Evolutionary conservation across 257 asterid species (phyloP).

Genomic region (Ligustrum vulgare): DNA sequence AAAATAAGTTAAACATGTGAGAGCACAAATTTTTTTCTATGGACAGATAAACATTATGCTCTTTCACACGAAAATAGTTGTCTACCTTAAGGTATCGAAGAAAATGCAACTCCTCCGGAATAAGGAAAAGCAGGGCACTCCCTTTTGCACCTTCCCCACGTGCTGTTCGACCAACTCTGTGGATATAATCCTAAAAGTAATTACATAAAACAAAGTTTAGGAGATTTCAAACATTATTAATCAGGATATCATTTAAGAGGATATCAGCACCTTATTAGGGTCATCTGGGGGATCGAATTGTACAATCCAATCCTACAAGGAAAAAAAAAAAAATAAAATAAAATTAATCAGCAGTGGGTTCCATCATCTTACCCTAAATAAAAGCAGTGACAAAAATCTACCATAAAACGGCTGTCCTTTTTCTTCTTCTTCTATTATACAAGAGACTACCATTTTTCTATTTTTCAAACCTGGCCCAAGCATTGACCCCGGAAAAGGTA

Average conservation of each 20-base stretch:
- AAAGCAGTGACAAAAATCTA: background rate
- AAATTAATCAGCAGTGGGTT: background rate
- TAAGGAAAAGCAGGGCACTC: constrained; percentile 84
- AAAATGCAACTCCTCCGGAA: constrained; percentile 84
- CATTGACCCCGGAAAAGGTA: background rate
- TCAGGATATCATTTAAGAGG: background rate
- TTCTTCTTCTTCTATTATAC: background rate
- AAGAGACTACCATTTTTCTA: background rate
- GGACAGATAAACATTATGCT: constrained; percentile 6
- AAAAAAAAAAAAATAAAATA: constrained; percentile 7
- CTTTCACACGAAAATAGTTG: constrained; percentile 18
- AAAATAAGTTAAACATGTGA: background rate
- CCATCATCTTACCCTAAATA: background rate
- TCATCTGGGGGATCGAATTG: constrained; percentile 98
- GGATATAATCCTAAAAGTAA: constrained; percentile 77
- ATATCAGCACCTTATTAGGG: constrained; percentile 63
- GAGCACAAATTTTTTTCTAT: background rate
- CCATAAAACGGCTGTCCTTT: background rate
- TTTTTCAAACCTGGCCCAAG: background rate
- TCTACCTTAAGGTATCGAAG: constrained; percentile 78
- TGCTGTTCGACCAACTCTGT: constrained; percentile 95
- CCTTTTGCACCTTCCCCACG: constrained; percentile 99
- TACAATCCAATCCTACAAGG: constrained; percentile 92
- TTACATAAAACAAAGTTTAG: constrained; percentile 19
- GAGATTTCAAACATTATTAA: constrained; percentile 6